Conservation (phyloP, 2,329 filamentous ascomycete species). For the Raffaelea arxii region DNA sequence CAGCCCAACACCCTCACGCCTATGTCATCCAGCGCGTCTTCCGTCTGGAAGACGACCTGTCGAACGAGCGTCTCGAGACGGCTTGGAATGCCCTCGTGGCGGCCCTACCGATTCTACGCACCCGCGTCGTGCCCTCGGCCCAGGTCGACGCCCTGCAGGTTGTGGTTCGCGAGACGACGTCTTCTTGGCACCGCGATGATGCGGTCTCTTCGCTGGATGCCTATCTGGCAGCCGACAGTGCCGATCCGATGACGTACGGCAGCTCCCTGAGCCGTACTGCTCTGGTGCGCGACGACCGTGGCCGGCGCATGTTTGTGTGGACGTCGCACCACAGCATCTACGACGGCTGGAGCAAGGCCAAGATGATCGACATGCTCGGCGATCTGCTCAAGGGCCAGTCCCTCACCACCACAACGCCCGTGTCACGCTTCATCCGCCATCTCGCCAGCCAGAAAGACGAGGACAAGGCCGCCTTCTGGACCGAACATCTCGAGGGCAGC, state of each 20-base stretch:
- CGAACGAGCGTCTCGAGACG: neutral
- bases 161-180: constrained; percentile 26
- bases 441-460: neutral
- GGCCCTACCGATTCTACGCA: constrained; percentile 33
- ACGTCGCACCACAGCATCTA: constrained; percentile 48
- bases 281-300: constrained; percentile 24
- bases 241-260: constrained; percentile 23
- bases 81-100: neutral
- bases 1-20: constrained; percentile 37
- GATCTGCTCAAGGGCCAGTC: neutral
- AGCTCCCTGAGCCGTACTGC: constrained; percentile 36
- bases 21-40: constrained; percentile 44
- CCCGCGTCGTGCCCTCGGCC: constrained; percentile 32
- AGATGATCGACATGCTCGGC: neutral
- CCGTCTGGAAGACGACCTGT: constrained; percentile 25
- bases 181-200: too few relatives aligned
- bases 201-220: constrained; percentile 5
- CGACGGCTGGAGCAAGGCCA: constrained; percentile 31
- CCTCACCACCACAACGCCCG: too few relatives aligned
- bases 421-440: neutral
- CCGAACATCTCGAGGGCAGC: neutral
- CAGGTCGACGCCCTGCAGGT: constrained; percentile 31
- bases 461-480: neutral
- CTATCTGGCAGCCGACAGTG: neutral
- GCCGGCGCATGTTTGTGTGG: constrained; percentile 34